Conservation (phyloP, 352 stramenopile species). For the Achlya hypogyna region DNA sequence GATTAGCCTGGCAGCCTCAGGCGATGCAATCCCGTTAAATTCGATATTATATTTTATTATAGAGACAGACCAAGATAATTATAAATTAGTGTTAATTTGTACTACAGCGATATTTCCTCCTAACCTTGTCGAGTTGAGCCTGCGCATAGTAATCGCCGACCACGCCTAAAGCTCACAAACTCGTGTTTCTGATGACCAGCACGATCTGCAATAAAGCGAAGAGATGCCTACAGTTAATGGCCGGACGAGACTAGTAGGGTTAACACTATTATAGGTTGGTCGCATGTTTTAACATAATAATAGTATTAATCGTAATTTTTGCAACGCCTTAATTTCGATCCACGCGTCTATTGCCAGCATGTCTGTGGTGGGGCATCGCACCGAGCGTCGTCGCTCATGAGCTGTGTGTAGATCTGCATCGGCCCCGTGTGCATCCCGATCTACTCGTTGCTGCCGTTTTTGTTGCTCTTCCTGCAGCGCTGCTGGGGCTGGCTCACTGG, state of each 20-base stretch:
- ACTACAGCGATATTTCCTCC: not conserved
- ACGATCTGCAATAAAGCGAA: no score
- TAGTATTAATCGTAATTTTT: not conserved
- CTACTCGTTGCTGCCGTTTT: conserved; percentile 65
- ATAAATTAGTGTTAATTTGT: not conserved
- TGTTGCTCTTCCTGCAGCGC: conserved; percentile 55
- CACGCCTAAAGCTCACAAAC: no score
- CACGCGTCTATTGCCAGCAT: not conserved
- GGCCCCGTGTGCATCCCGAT: conserved; percentile 65
- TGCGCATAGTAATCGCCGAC: no score
- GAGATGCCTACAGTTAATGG: no score
- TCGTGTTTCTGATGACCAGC: no score
- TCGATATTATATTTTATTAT: not conserved
- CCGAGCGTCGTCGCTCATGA: not conserved
- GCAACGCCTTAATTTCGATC: not conserved
- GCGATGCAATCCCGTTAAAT: not conserved
- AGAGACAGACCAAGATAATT: not conserved
- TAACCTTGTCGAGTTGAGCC: no score
- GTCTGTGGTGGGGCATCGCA: not conserved
- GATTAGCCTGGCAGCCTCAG: not conserved
- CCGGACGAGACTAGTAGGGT: no score
- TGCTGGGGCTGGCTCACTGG: conserved; percentile 54
- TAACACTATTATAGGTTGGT: no score
- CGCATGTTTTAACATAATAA: not conserved
- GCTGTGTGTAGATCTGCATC: conserved; percentile 57